Evolutionary conservation across 2,329 filamentous ascomycete species (phyloP), one percentile per base, ranked within the genome.

Genomic region (Aquanectria penicillioides): DNA sequence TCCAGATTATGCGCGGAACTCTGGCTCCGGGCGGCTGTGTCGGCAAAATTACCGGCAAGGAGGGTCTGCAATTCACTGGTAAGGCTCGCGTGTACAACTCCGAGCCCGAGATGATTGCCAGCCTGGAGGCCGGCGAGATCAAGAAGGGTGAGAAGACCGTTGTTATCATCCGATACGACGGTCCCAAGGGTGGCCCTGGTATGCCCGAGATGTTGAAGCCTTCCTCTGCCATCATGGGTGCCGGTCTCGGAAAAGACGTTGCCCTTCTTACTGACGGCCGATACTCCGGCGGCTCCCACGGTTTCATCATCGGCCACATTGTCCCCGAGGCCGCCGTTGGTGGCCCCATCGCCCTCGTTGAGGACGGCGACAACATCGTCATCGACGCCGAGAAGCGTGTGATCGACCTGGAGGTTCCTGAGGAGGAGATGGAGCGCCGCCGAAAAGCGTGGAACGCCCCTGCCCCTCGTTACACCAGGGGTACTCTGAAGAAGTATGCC

Each of bases 141-240:
- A 92, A 93, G 66, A 89, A 90, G 74, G 90, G 89, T 64, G 91
- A 97, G 77, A 95, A 97, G 77, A 89, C 94, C 1, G 94, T 97
- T 25, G 86, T 97, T 49, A 88, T 97, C 54, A 94, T 97, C 69
- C 91, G 94, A 48, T 97, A 97, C 75, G 94, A 97, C 74, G 94
- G 94, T 1, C 94, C 94, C 61, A 96, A 94, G 80, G 94, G 94
- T 65, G 94, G 94, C 0, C 94, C 94, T 1, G 94, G 94, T 57
- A 97, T 97, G 90, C 94, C 93, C 26, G 94, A 97, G 80, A 94
- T 97, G 83, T 82, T 97, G 62, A 97, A 97, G 81, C 92, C 94
- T n/a, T 91, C 87, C 50, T 93, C 92, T 0, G 92, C 93, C 46
- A 91, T 97, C 71, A 97, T 97, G 92, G 94, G 94, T 51, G 92